A percentile compares a stretch with the other conserved stretches of the same genome.
Evolutionary conservation across 768 basidiomycete species (phyloP).

Genomic region (Hericium erinaceus): DNA sequence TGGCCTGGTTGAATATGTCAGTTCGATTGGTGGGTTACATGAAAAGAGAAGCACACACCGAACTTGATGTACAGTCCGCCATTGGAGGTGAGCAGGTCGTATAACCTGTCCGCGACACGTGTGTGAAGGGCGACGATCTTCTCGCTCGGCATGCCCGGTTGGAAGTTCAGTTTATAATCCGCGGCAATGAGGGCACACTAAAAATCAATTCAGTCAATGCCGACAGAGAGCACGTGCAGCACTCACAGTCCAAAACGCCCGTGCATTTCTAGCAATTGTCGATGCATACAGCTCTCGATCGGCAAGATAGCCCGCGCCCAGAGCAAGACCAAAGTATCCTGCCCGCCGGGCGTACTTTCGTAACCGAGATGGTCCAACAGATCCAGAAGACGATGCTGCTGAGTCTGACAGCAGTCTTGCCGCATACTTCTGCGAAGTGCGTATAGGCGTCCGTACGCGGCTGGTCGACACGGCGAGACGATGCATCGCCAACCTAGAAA

Average conservation of each 20-base stretch:
- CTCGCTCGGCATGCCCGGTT: constrained; percentile 49
- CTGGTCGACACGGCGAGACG: too few relatives aligned
- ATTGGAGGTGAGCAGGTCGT: constrained; percentile 69
- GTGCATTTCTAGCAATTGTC: constrained; percentile 35
- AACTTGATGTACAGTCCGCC: constrained; percentile 85
- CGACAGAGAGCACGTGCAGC: neutral
- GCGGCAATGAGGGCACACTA: constrained; percentile 63
- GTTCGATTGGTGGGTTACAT: neutral
- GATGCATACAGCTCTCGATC: constrained; percentile 42
- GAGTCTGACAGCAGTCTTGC: neutral
- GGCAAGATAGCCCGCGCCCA: constrained; percentile 26
- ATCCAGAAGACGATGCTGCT: neutral
- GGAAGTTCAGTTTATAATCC: constrained; percentile 88
- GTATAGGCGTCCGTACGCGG: too few relatives aligned
- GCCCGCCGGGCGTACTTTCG: constrained; percentile 14
- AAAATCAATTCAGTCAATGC: neutral
- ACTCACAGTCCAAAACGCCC: constrained; percentile 42
- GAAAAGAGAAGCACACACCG: constrained; percentile 30
- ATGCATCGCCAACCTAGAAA: too few relatives aligned
- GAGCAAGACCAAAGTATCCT: constrained; percentile 18
- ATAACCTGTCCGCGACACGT: constrained; percentile 73
- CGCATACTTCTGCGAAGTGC: too few relatives aligned
- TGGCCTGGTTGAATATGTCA: constrained; percentile 36
- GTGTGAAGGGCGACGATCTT: constrained; percentile 76
- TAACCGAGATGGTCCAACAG: neutral